Conservation (phyloP, 768 basidiomycete species). For the Trametes villosa region DNA sequence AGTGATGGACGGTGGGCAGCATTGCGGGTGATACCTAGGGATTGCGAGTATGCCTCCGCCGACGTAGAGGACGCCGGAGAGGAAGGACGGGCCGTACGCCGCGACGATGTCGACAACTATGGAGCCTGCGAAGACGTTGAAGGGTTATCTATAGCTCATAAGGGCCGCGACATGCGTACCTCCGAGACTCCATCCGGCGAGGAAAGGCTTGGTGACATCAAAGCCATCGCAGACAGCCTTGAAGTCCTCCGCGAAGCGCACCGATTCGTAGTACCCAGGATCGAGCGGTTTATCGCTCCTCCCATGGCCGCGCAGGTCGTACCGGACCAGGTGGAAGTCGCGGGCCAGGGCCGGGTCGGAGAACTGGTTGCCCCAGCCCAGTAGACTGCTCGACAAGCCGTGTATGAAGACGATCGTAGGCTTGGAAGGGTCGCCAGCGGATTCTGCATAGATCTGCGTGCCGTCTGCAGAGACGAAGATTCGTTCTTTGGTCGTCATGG, state of each 20-base stretch:
- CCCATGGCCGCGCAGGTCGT: conserved; percentile 37
- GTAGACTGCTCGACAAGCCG: conserved; percentile 39
- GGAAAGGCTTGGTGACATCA: conserved; percentile 23
- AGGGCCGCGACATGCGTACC: neutral
- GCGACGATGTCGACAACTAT: conserved; percentile 20
- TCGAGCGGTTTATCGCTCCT: conserved; percentile 29
- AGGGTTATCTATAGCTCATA: too few relatives aligned
- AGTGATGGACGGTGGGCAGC: conserved; percentile 3
- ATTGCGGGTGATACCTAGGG: neutral
- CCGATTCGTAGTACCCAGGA: conserved; percentile 23
- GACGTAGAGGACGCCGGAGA: conserved; percentile 26
- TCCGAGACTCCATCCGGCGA: conserved; percentile 24
- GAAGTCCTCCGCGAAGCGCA: conserved; percentile 35
- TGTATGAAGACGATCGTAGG: conserved; percentile 47
- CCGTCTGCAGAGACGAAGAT: conserved; percentile 41
- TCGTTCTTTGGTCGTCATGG: neutral
- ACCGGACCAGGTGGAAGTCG: conserved; percentile 35
- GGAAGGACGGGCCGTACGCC: conserved; percentile 18
- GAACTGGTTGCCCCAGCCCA: conserved; percentile 44
- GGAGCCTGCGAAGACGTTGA: neutral
- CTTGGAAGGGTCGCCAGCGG: conserved; percentile 40
- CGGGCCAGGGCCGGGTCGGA: conserved; percentile 33
- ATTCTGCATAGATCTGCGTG: conserved; percentile 42
- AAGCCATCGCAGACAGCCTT: conserved; percentile 29
- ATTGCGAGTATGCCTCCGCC: conserved; percentile 27